These are phyloP conservation scores for Corynespora cassiicola DNA, from an alignment of 2,329 filamentous ascomycete genomes.

Conservation along the genomic window DNA sequence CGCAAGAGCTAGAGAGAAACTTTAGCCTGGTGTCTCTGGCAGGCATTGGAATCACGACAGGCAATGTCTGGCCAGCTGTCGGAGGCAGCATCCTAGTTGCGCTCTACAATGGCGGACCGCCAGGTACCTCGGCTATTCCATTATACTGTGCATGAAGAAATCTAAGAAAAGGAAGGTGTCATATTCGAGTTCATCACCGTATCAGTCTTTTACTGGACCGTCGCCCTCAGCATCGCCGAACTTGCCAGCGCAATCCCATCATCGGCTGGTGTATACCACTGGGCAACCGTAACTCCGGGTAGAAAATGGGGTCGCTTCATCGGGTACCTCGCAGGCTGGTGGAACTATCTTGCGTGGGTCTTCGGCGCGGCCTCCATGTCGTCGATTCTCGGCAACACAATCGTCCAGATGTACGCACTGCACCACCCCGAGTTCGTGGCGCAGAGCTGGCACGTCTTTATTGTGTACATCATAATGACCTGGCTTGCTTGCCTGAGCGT, in stretches of 20 bases:
- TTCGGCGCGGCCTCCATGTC: conserved; percentile 24
- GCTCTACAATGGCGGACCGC: no score
- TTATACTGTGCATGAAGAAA: no score
- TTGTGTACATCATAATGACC: conserved; percentile 51
- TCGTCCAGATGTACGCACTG: conserved; percentile 21
- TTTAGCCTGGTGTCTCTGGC: no score
- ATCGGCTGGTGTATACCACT: conserved; percentile 24
- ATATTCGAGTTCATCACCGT: no score
- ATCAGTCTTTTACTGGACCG: no score
- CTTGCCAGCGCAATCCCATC: conserved; percentile 24
- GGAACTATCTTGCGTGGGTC: conserved; percentile 24
- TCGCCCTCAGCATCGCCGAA: no score
- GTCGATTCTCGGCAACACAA: conserved; percentile 19
- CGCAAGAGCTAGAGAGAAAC: no score
- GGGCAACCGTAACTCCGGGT: conserved; percentile 20
- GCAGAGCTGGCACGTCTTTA: conserved; percentile 47
- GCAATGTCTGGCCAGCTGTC: no score
- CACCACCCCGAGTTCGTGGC: conserved; percentile 22
- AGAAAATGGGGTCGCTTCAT: conserved; percentile 17
- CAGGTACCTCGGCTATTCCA: no score
- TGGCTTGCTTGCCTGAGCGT: conserved; percentile 47
- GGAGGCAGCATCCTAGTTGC: no score
- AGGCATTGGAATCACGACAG: no score
- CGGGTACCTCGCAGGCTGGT: conserved; percentile 23
- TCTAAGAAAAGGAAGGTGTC: no score